Evolutionary conservation across 2,329 filamentous ascomycete genomes (phyloP), one percentile per base, ranked within the genome.

Genomic region (Nigrograna mackinnonii): DNA sequence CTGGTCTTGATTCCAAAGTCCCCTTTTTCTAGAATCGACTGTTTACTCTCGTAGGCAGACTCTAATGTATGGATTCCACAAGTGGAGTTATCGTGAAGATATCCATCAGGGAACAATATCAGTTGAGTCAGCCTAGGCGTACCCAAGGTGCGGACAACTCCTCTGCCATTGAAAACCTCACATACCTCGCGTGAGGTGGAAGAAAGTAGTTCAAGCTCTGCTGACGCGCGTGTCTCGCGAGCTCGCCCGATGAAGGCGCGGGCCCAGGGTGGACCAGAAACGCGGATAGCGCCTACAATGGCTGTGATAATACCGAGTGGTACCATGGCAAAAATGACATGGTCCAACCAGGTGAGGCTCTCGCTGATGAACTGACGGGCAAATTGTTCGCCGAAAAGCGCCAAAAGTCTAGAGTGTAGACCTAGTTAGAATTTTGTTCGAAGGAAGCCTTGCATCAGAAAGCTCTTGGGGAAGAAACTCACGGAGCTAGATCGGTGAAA

Each of bases 131-230:
- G 37, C 18, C 22, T 35, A 4, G 47, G 35, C 9, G 21, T n/a
- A 54, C 47, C 47, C 42, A 49, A 43, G 47, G 16, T 38, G 26
- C 57, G 44, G 12, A 58, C 47, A 19, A 62, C 38, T 6, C 19
- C 39, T 35, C 49, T 43, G 4, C 56, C 56, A 17, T 55, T 62
- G 28, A 43, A 60, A 12, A 60, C 9, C 41, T 64, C 59, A 32
- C 59, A 62, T 1, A 66, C 60, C 21, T 65, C 57, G 14, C 39
- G 44, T 33, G 49, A 63, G 1, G 58, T 64, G 0, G 61, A 62
- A 1, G 60, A 62, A 54, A 64, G 62, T 7, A 59, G 43, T 24
- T 65, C 56, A 6, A 56, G 38, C 26, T 65, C 62, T 3, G 58
- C 61, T 14, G 22, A 18, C 2, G 47, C 43, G 6, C 40, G 43